Evolutionary conservation across 257 asterid genomes (phyloP).

Genomic region (Nicotiana sylvestris): DNA sequence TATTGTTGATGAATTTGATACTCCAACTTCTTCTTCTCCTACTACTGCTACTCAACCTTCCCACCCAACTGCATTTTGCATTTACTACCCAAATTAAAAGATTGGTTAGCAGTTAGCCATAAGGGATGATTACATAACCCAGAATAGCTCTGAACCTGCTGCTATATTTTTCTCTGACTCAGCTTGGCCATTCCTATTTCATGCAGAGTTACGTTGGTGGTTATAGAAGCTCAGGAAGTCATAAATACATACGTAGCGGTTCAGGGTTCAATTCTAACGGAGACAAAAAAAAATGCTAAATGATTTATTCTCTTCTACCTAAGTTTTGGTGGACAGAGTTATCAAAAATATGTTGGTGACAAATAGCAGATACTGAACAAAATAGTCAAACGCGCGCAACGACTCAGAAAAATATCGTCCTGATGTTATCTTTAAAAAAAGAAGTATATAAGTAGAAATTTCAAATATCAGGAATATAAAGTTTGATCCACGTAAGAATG

Average conservation of each 20-base stretch:
- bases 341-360: too few species aligned
- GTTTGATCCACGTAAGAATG: neutral
- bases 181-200: constrained; percentile 3
- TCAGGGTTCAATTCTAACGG: neutral
- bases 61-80: constrained; percentile 18
- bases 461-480: neutral
- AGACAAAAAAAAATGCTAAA: neutral
- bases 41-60: neutral
- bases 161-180: neutral
- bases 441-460: neutral
- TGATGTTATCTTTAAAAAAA: neutral
- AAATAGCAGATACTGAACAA: too few species aligned
- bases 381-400: neutral
- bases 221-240: neutral
- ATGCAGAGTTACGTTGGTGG: neutral
- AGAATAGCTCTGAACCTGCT: neutral
- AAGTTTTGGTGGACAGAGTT: too few species aligned
- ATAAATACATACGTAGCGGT: neutral
- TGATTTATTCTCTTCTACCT: too few species aligned
- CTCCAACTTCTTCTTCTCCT: constrained; percentile 2
- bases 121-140: constrained; percentile 6
- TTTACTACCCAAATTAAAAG: constrained; percentile 11
- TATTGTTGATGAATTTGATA: constrained; percentile 13
- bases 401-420: too few species aligned
- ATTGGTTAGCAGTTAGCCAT: constrained; percentile 24